Evolutionary conservation across 2,329 filamentous ascomycete species (phyloP), one percentile per base, ranked within the genome.

Genomic region (Monilinia fructigena): DNA sequence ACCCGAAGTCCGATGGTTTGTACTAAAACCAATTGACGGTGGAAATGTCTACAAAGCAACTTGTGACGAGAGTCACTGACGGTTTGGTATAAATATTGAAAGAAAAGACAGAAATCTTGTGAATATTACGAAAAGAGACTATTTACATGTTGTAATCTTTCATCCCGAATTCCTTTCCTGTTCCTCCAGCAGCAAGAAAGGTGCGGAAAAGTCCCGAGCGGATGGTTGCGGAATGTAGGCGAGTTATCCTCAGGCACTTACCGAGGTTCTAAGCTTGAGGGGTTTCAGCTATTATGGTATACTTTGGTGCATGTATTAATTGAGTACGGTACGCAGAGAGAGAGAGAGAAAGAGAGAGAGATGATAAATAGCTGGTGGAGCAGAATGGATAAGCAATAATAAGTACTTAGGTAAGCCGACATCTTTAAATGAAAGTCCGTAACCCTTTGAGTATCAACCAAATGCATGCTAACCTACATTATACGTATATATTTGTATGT

Each of bases 201-300:
- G 45, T 35, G 42, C 42, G 42, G 56, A 47, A 59, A 48, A 1
- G 11, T 59, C 45, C 56, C 56, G 56, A 48, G 56, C 56, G 56
- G 42, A 18, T 48, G 47, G 26, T 35, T 59, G 7, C 56, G 42
- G 56, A n/a, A 42, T 23, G n/a, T 56, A 20, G 40, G 47, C 11
- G 10, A 5, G 7, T 10, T 48, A n/a, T 60, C 42, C 56, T 60
- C 42, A 60, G 56, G 56, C 56, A 60, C 7, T n/a, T 7, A 54
- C 28, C 28, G 26, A 54, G 16, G 52, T 54, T 28, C 3, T 26
- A 23, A 6, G 8, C 11, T 58, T 11, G 55, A 45, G 38, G 42
- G 38, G 3, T 47, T 47, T 47, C 6, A 20, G 42, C 42, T 47
- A 20, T 47, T 7, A 47, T 47, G 42, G 42, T 7, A 1, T 5